Conservation (phyloP, 2,329 filamentous ascomycete species). For the Elsinoe fawcettii region DNA sequence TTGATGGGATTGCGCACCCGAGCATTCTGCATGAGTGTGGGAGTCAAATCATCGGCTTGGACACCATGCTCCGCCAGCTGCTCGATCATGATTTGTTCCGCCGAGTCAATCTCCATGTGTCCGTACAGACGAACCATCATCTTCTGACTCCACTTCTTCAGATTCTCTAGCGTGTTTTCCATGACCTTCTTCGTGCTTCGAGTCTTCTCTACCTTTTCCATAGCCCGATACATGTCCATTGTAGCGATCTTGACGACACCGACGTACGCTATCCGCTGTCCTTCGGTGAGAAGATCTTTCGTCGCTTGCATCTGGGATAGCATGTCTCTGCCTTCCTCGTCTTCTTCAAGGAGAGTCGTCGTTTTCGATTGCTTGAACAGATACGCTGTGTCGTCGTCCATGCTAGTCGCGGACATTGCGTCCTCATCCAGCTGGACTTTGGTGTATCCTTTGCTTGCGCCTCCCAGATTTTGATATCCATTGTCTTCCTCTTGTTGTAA, state of each 20-base stretch:
- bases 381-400: slow-evolving; percentile 96
- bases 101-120: slow-evolving; percentile 91
- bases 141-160: slow-evolving; percentile 95
- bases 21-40: slow-evolving; percentile 82
- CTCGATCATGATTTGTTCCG: slow-evolving; percentile 97
- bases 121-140: slow-evolving; percentile 93
- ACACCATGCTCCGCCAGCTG: slow-evolving; percentile 91
- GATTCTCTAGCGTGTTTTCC: slow-evolving; percentile 62
- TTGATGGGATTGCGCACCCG: slow-evolving; percentile 75
- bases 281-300: slow-evolving; percentile 89
- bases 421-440: slow-evolving; percentile 93
- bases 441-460: slow-evolving; percentile 91
- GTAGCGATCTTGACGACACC: slow-evolving; percentile 78
- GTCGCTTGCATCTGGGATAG: slow-evolving; percentile 89
- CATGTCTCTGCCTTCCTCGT: slow-evolving; percentile 71
- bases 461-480: slow-evolving; percentile 66
- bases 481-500: slow-evolving; percentile 61
- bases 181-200: slow-evolving; percentile 66
- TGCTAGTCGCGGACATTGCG: slow-evolving; percentile 82
- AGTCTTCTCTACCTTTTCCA: slow-evolving; percentile 54
- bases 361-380: slow-evolving; percentile 65
- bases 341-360: slow-evolving; percentile 53
- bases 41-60: slow-evolving; percentile 71
- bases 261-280: slow-evolving; percentile 92
- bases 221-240: slow-evolving; percentile 63